Percentiles rank a stretch among this genome's conserved stretches.
Evolutionary conservation across 2,329 filamentous ascomycete species (phyloP).

Genomic region (Fusarium pseudocircinatum): DNA sequence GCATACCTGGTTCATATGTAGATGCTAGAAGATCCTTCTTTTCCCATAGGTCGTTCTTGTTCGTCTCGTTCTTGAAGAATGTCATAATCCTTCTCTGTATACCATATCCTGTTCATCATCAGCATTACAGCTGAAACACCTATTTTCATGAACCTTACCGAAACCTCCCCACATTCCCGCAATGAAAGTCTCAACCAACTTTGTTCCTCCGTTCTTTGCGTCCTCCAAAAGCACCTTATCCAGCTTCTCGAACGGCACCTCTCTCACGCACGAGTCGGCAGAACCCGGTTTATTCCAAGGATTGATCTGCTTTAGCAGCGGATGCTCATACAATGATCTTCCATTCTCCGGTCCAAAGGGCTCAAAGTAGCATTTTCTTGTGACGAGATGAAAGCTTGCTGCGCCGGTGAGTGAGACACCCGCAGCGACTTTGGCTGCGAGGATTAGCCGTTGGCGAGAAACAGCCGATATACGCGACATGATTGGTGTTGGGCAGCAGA

Average conservation of each 20-base stretch:
- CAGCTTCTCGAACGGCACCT: constrained; percentile 10
- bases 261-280: constrained; percentile 32
- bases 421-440: background rate
- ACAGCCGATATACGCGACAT: background rate
- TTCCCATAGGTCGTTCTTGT: constrained; percentile 27
- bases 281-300: constrained; percentile 34
- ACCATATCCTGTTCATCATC: background rate
- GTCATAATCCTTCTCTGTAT: constrained; percentile 27
- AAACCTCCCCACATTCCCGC: constrained; percentile 37
- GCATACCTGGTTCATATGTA: constrained; percentile 33
- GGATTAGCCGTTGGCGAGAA: background rate
- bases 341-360: constrained; percentile 20
- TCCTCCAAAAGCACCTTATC: constrained; percentile 16
- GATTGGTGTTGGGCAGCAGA: background rate
- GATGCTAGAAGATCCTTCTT: constrained; percentile 20
- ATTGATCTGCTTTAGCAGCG: constrained; percentile 25
- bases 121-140: rapidly evolving
- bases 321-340: constrained; percentile 15
- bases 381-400: constrained; percentile 21
- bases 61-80: constrained; percentile 11
- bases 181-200: constrained; percentile 24
- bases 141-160: background rate
- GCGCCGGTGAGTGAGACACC: constrained; percentile 9
- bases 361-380: constrained; percentile 35
- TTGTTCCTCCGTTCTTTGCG: constrained; percentile 22